A percentile compares a stretch with the other conserved stretches of the same genome.
phyloP scores from a whole-genome alignment of 192 early-diverging fungal genomes.

The Linnemannia schmuckeri region DNA sequence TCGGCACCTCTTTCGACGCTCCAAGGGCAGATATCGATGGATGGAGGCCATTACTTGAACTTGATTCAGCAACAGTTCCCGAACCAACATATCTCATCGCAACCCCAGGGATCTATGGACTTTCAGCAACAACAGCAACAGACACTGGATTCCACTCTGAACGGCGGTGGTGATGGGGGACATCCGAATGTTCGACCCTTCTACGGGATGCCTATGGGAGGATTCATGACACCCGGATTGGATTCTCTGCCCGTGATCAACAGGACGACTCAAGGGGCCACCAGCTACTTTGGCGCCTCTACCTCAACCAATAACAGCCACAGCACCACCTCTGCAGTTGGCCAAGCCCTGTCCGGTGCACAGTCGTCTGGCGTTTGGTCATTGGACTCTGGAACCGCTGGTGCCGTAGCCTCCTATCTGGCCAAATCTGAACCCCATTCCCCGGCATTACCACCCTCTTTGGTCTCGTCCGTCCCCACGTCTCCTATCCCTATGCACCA shows the following conservation, averaged over 20 bases:
- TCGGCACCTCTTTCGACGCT: slow-evolving; percentile 17
- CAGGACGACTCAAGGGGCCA: not conserved
- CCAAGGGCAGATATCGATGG: slow-evolving; percentile 11
- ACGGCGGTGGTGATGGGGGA: not conserved
- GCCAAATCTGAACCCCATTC: slow-evolving; percentile 11
- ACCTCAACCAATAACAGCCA: not conserved
- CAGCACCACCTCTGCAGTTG: not conserved
- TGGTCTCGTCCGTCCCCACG: slow-evolving; percentile 18
- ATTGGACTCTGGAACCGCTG: not conserved
- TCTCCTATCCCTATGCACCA: slow-evolving; percentile 28
- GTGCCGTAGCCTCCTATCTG: not conserved
- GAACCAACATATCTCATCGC: slow-evolving; percentile 18
- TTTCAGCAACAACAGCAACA: slow-evolving; percentile 22
- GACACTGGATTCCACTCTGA: slow-evolving; percentile 17
- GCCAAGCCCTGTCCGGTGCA: not conserved
- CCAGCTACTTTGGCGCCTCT: not conserved
- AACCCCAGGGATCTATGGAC: slow-evolving; percentile 15
- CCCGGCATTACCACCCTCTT: slow-evolving; percentile 1
- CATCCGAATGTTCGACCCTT: slow-evolving; percentile 25
- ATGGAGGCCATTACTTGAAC: slow-evolving; percentile 16
- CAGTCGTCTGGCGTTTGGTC: not conserved
- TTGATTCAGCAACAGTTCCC: slow-evolving; percentile 39
- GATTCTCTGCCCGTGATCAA: slow-evolving; percentile 33
- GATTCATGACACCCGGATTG: slow-evolving; percentile 45
- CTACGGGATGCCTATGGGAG: slow-evolving; percentile 50